Base-by-base conservation (phyloP, 2,329 filamentous ascomycete genomes). In the Cryphonectria radicalis region DNA sequence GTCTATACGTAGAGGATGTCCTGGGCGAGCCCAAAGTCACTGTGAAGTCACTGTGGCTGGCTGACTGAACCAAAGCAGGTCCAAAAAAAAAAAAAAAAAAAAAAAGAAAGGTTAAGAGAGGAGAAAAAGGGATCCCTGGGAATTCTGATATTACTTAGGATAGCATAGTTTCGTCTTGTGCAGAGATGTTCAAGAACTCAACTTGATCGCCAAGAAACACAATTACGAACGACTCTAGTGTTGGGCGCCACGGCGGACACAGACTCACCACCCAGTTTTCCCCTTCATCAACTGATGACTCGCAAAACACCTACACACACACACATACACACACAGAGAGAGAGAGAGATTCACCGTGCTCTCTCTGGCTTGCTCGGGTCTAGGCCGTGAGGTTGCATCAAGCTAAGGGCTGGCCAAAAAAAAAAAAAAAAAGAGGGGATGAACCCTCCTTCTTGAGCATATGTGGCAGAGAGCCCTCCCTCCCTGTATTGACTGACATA, bases 351-450 rank as follows among this genome's bases (percentile, higher is more conserved):
- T 22, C 46, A 50, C 35, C 35, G 3, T 62, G 59, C 28, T 19
- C 28, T 62, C 60, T 25, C 32, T 32, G 32, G 22, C 60, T 25
- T 25, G 14, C 43, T 46, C 19, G 4, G 14, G 19, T 66, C 43
- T 32, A 43, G 28, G 43, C 40, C 22, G 46, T 4, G 43, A 65
- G 25, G 63, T 32, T 59, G 59, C 50, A 60, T 55, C 46, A 59
- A 53, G 64, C 69, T 68, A 46, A 32, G 32, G 60, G 32, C 37
- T n/a, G 55, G 42, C 32, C 57, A 53, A 68, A n/a, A n/a, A n/a
- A n/a, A n/a, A n/a, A n/a, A n/a, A n/a, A n/a, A n/a, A n/a, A n/a
- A n/a, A n/a, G 10, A 11, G 22, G 22, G 10, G 46, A 50, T 8
- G 46, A 50, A 50, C 46, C 46, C 8, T 50, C 64, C 67, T 43